Base-by-base conservation (phyloP, 225 moss, liverwort and hornwort genomes). In the Antitrichia curtipendula region DNA sequence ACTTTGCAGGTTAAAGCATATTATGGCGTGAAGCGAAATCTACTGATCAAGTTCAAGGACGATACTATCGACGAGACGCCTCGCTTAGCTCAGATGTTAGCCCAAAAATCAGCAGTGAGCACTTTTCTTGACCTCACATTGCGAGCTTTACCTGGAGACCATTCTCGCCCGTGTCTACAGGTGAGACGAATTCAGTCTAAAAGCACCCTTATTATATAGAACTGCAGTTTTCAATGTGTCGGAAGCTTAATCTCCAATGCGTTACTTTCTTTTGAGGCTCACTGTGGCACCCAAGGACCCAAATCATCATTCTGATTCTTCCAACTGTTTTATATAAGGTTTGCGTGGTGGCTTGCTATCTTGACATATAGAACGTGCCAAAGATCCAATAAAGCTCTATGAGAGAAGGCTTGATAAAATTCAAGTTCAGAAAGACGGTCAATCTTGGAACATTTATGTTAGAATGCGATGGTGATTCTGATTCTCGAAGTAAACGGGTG, bases 11-110 rank as follows among this genome's bases (percentile, higher is more conserved):
- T 97, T 63, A 91, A 93, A 91, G 89, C 97, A 56, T 97, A 97
- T 73, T 97, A 97, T 86, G 96, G 97, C 56, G 95, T 97, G 60
- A 91, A 94, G 74, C 90, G 95, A 52, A 97, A 97, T 88, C 83
- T 97, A 64, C 92, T 97, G 19, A 92, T 97, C 34, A 95, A 95
- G 79, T 97, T 97, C 81, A 95, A 93, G 80, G 95, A 97, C 89
- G 97, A 97, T 74, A 54, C 82, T 16, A 96, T 97, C 84, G 97
- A 97, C 85, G 96, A 97, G 90, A 97, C 97, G 54, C 94, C 96
- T 80, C 90, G 94, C 58, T 90, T 97, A 75, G 97, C 96, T 27
- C 92, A 92, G 64, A 88, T 93, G 86, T 87, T 97, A 81, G 90
- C 89, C 83, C 93, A 91, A 3, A 91, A 94, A 87, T 95, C 97